Conservation (phyloP, 208 protist genomes). For the Wallacemonas sp. region DNA sequence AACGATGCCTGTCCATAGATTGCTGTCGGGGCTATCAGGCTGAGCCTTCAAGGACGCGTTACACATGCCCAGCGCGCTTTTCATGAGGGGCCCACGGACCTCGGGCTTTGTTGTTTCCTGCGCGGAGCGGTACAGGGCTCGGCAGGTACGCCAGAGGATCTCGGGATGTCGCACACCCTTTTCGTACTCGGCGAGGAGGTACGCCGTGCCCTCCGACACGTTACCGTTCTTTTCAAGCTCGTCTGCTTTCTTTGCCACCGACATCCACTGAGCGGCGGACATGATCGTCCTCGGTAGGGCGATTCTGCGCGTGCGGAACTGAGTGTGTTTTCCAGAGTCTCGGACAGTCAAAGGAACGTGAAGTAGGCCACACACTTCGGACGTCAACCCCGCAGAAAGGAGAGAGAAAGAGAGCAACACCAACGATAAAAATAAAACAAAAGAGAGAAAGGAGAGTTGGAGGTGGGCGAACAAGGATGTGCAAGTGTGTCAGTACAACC, state of each 20-base stretch:
- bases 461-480: no score
- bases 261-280: constrained; percentile 61
- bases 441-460: no score
- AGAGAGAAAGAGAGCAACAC: neutral
- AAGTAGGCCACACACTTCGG: no score
- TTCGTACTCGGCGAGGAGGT: constrained; percentile 49
- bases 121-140: constrained; percentile 73
- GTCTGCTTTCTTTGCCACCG: constrained; percentile 57
- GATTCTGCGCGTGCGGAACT: no score
- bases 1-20: constrained; percentile 90
- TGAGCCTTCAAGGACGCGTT: constrained; percentile 66
- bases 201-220: constrained; percentile 55
- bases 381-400: no score
- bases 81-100: constrained; percentile 39
- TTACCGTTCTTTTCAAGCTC: constrained; percentile 40
- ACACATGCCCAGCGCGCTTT: constrained; percentile 59
- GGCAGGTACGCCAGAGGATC: constrained; percentile 79
- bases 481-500: no score
- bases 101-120: constrained; percentile 58
- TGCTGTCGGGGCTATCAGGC: constrained; percentile 45
- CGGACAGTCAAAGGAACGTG: no score
- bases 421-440: neutral
- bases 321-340: no score
- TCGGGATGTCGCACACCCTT: constrained; percentile 55
- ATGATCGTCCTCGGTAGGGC: no score